Evolutionary conservation across 225 moss, liverwort and hornwort genomes (phyloP), one percentile per base, ranked within the genome.

Genomic region (Physcomitrium patens): DNA sequence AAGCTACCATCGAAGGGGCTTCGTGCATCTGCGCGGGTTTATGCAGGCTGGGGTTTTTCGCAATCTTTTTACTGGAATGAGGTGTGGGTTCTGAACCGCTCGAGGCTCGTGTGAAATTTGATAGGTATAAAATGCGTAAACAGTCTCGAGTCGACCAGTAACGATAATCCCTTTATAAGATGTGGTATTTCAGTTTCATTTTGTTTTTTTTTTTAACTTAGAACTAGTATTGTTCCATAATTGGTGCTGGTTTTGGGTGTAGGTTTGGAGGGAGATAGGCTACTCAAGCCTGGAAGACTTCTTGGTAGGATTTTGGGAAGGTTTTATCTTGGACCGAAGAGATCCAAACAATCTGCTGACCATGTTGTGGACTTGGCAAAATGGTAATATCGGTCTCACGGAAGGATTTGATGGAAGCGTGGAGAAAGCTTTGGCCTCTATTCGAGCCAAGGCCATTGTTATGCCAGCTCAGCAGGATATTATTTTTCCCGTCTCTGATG

Each of bases 341-440:
- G 90, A 90, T 75, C 81, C 90, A 49, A 90, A 90, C 81, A 85
- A 90, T 52, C 53, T 90, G 46, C 81, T 90, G 48, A 81, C 77
- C 28, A 90, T 90, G 90, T 68, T 90, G 48, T 90, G 90, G 90
- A 90, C 90, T 45, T 90, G 90, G 90, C 85, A 85, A 69, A 87
- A 87, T 68, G 77, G 87, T 41, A 87, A 87, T 67, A 77, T 87
- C 71, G 90, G 90, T 67, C 73, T 81, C 7, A 87, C 90, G 6
- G 77, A 82, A 31, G 87, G 90, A 20, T 85, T 80, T 77, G 90
- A 85, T 65, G 87, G 90, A 65, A 90, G 85, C 67, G 71, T 85
- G 78, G 85, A 90, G 76, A 90, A 87, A 77, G 87, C 87, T 72
- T 68, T 90, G 79, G 87, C 85, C 62, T 90, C 87, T 16, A 87